phyloP scores from a whole-genome alignment of 352 stramenopile species.

The Globisporangium polare region DNA sequence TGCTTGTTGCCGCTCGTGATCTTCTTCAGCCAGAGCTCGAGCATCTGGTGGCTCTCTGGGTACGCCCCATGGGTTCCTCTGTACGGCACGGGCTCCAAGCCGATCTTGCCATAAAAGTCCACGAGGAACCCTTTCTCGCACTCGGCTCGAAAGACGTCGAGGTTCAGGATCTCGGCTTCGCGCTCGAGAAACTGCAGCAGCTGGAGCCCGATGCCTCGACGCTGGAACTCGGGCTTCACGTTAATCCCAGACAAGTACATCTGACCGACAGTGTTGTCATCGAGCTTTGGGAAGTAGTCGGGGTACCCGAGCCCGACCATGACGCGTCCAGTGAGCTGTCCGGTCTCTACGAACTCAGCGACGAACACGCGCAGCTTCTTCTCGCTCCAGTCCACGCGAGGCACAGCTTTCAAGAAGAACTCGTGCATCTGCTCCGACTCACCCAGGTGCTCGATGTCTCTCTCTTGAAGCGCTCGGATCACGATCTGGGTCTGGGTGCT shows the following conservation, averaged over 20 bases:
- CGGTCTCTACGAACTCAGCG: constrained; percentile 11
- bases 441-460: neutral
- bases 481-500: neutral
- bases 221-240: constrained; percentile 21
- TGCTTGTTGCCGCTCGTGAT: neutral
- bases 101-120: constrained; percentile 21
- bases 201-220: constrained; percentile 14
- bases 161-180: constrained; percentile 11
- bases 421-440: neutral
- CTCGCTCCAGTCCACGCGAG: constrained; percentile 23
- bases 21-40: constrained; percentile 30
- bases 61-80: constrained; percentile 25
- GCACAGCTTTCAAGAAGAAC: neutral
- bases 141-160: constrained; percentile 23
- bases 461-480: constrained; percentile 7
- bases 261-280: constrained; percentile 14
- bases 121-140: constrained; percentile 30
- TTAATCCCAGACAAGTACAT: constrained; percentile 24
- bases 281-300: constrained; percentile 26
- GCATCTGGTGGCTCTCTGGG: constrained; percentile 32
- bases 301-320: constrained; percentile 25
- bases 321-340: neutral
- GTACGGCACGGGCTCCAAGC: constrained; percentile 26
- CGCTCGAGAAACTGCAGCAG: constrained; percentile 21
- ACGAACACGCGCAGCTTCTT: constrained; percentile 25